Evolutionary conservation across 176 grass and related monocot species (phyloP).

Genomic region (Tillandsia leiboldiana): DNA sequence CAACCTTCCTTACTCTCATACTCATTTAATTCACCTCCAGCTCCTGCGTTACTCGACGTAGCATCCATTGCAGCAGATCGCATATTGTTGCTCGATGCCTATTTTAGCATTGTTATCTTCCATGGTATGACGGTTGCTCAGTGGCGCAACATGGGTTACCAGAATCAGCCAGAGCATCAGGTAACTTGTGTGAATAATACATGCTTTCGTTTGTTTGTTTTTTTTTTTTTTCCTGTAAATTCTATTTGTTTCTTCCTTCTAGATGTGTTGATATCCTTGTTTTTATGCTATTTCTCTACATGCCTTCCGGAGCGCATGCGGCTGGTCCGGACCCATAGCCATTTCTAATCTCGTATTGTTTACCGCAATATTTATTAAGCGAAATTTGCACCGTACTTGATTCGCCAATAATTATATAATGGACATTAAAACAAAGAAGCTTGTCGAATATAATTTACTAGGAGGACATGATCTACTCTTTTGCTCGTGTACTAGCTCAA

Average conservation of each 20-base stretch:
- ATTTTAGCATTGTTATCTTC: constrained; percentile 97
- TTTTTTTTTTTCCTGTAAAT: neutral
- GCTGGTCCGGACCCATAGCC: no score
- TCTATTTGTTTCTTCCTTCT: neutral
- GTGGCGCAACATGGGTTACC: constrained; percentile 97
- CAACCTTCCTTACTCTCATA: constrained; percentile 85
- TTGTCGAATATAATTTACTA: no score
- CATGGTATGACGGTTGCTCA: constrained; percentile 96
- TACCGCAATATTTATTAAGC: no score
- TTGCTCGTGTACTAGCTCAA: no score
- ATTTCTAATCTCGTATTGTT: no score
- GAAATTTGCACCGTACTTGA: no score
- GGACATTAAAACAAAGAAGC: neutral
- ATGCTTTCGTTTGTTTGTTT: constrained; percentile 11
- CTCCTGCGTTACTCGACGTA: constrained; percentile 83
- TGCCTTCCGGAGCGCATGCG: no score
- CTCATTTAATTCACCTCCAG: constrained; percentile 77
- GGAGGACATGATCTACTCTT: no score
- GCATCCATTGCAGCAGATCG: constrained; percentile 79
- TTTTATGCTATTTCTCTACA: neutral
- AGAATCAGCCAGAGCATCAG: constrained; percentile 96
- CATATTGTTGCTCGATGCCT: constrained; percentile 90
- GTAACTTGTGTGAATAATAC: constrained; percentile 21
- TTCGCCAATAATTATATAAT: no score
- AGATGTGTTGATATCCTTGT: neutral